These are phyloP conservation scores for Pleurotus platypus DNA, from an alignment of 768 basidiomycete species.

Conservation along the genomic window DNA sequence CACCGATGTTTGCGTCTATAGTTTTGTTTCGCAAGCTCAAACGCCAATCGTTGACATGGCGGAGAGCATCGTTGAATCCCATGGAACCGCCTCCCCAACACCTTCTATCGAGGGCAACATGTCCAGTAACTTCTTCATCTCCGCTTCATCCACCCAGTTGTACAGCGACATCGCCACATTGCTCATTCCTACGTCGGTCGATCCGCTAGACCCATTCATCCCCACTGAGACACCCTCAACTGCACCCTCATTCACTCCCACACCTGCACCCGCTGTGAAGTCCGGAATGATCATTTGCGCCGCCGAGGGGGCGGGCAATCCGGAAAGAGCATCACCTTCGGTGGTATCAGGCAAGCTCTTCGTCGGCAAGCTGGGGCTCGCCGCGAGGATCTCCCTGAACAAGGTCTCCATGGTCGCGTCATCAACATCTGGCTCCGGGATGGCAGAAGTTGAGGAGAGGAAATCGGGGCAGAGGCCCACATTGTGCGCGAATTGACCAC, in stretches of 20 bases:
- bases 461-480: neutral
- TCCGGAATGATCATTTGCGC: conserved; percentile 12
- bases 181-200: conserved; percentile 20
- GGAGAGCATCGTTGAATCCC: conserved; percentile 7
- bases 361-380: conserved; percentile 31
- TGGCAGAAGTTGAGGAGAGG: conserved; percentile 17
- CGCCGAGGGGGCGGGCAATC: conserved; percentile 15
- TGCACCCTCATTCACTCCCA: conserved; percentile 5
- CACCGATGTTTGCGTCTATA: neutral
- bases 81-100: neutral
- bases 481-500: conserved; percentile 48
- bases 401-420: conserved; percentile 65
- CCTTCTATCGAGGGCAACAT: conserved; percentile 31
- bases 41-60: neutral
- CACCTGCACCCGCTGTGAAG: conserved; percentile 19
- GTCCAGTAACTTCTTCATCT: conserved; percentile 61
- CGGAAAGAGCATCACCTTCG: conserved; percentile 18
- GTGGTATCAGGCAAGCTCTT: conserved; percentile 21
- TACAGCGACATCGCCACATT: conserved; percentile 17
- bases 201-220: conserved; percentile 15
- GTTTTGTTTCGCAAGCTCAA: neutral
- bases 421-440: conserved; percentile 33
- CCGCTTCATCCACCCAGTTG: conserved; percentile 43
- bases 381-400: conserved; percentile 66
- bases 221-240: conserved; percentile 1